Percentiles rank a stretch among this genome's conserved stretches.
Evolutionary conservation across 352 stramenopile genomes (phyloP).

Genomic region (Phytophthora sp.): DNA sequence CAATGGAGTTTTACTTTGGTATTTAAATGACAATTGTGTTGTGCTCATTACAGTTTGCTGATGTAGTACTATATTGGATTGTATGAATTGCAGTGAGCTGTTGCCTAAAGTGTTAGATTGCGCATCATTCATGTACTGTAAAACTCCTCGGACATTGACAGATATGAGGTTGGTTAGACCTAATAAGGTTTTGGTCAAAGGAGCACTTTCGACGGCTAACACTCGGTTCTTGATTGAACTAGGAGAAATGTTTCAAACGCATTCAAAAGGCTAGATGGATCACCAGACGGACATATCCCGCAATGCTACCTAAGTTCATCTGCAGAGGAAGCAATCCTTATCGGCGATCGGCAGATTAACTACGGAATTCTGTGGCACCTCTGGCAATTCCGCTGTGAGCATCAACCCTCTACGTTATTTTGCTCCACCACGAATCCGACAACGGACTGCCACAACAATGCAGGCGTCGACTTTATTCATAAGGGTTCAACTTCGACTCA

Average conservation of each 20-base stretch:
- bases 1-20: conserved; percentile 50
- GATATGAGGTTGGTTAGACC: conserved; percentile 44
- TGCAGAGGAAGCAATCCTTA: conserved; percentile 33
- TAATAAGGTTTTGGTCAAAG: too few species aligned
- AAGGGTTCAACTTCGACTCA: not conserved
- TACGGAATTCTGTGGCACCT: conserved; percentile 64
- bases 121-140: conserved; percentile 19
- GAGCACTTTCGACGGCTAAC: too few species aligned
- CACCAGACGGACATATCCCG: conserved; percentile 13
- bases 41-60: not conserved
- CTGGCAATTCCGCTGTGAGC: conserved; percentile 37
- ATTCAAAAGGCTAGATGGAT: conserved; percentile 19
- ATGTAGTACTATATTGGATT: not conserved
- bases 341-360: conserved; percentile 50
- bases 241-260: conserved; percentile 45
- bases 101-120: conserved; percentile 6
- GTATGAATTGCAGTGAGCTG: conserved; percentile 1
- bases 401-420: not conserved
- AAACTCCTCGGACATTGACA: conserved; percentile 19
- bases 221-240: not conserved
- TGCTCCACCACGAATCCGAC: too few species aligned
- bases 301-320: conserved; percentile 18
- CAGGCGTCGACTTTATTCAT: not conserved
- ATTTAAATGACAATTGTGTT: not conserved
- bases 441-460: too few species aligned